Base-by-base conservation (phyloP, 352 stramenopile genomes). In the Plasmopara halstedii region DNA sequence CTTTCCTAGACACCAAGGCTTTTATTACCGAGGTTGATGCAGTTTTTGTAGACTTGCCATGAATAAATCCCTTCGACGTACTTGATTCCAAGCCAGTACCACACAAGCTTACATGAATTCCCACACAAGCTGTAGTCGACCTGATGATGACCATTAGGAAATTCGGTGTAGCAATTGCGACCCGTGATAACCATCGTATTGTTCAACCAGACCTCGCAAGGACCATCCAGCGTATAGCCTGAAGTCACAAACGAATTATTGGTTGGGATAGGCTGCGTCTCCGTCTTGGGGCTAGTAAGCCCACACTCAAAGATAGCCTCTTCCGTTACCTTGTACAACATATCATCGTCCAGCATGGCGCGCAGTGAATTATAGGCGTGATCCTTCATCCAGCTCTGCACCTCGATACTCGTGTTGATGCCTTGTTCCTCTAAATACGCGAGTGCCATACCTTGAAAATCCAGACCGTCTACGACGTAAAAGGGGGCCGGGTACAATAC, bases 41-140 rank as follows among this genome's bases (percentile, higher is more conserved):
- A 82, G 58, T 76, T 73, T 55, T 82, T 82, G 58, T 74, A 82
- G 29, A 82, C 67, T 41, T 82, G 70, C 70, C 70, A 82, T 46
- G 70, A 82, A 55, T 73, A 82, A 6, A 60, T 49, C 26, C 60
- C 58, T 25, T 75, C 59, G 31, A 69, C 37, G 48, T 68, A 82
- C 22, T 70, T 70, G 42, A 82, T 47, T 17, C 67, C 67, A 23
- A 82, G 67, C 70, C 70, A 82, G 48, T 74, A 82, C 66, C 68
- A 83, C 29, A 44, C 51, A 26, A 83, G 56, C 32, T 38, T 68
- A 44, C 71, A 83, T 29, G 31, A 38, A 14, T 68, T 49, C 26
- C 65, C 64, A 42, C 71, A 80, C 34, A 45, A 50, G 37, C 55
- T 71, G 53, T 80, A 83, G 64, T 83, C 63, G 33, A 83, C 32